Conservation (phyloP, 2,329 filamentous ascomycete species). For the Sporothrix schenckii region DNA sequence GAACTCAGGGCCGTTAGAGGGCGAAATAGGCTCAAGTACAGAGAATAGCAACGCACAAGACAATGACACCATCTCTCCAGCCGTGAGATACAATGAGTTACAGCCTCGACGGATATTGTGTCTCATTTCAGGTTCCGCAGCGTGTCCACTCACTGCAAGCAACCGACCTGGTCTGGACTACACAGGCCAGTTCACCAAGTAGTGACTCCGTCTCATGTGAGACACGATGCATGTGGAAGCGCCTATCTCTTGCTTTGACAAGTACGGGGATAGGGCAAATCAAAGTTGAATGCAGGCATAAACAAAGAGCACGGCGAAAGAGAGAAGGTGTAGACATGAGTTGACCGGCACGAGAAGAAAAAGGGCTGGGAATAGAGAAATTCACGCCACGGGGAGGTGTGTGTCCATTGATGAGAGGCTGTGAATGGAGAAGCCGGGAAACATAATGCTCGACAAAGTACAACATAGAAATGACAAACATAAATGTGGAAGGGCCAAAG, state of each 20-base stretch:
- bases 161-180: not conserved
- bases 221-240: not conserved
- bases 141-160: not conserved
- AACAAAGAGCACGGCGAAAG: not conserved
- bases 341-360: not conserved
- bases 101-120: not conserved
- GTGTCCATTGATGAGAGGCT: slow-evolving; percentile 8
- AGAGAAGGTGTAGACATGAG: not conserved
- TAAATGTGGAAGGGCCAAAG: not conserved
- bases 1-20: not conserved
- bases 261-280: not conserved
- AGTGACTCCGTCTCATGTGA: not conserved
- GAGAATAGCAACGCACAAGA: not conserved
- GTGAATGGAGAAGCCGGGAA: not conserved
- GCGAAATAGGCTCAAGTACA: not conserved
- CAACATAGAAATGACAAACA: not conserved
- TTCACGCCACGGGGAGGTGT: not conserved
- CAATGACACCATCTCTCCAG: not conserved
- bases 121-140: not conserved
- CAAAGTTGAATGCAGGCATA: not conserved
- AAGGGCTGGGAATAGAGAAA: not conserved
- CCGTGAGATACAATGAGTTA: not conserved
- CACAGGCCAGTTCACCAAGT: not conserved
- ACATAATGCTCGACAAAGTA: not conserved
- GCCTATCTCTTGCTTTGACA: not conserved